phyloP scores from a whole-genome alignment of 768 basidiomycete genomes.

The Lactarius vividus region DNA sequence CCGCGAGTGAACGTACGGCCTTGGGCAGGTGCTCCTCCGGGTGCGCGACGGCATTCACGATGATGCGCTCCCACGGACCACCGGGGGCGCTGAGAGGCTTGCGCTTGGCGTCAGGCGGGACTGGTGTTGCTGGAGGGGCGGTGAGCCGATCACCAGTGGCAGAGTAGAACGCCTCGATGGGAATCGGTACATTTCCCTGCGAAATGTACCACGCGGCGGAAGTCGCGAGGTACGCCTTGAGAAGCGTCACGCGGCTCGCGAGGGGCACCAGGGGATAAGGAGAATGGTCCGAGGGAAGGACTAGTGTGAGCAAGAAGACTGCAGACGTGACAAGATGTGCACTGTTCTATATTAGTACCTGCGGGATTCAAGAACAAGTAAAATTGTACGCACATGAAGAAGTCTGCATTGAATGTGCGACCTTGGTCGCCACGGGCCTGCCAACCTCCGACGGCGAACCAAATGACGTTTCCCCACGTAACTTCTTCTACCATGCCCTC shows the following conservation, averaged over 20 bases:
- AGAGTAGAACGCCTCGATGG: conserved; percentile 49
- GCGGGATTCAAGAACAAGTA: conserved; percentile 16
- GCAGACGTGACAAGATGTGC: conserved; percentile 67
- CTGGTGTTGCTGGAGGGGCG: conserved; percentile 31
- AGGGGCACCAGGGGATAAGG: conserved; percentile 33
- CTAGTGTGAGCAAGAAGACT: conserved; percentile 54
- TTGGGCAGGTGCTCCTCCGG: conserved; percentile 59
- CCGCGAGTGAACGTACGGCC: conserved; percentile 48
- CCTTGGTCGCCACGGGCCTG: conserved; percentile 31
- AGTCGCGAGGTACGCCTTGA: conserved; percentile 57
- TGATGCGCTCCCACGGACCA: conserved; percentile 52
- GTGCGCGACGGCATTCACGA: conserved; percentile 52
- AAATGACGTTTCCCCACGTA: conserved; percentile 50
- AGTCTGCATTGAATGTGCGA: conserved; percentile 52
- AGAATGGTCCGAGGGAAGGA: conserved; percentile 35
- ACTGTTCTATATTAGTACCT: conserved; percentile 34
- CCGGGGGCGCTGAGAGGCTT: conserved; percentile 20
- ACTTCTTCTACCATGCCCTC: conserved; percentile 64
- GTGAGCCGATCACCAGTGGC: conserved; percentile 24
- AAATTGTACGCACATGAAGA: conserved; percentile 50
- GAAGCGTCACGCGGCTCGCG: conserved; percentile 46
- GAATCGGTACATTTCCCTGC: conserved; percentile 51
- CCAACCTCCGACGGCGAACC: conserved; percentile 59
- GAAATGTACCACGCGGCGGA: conserved; percentile 54
- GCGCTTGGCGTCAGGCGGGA: conserved; percentile 22